phyloP scores from a whole-genome alignment of 2,329 filamentous ascomycete genomes.

The Ophiostoma sp. region DNA sequence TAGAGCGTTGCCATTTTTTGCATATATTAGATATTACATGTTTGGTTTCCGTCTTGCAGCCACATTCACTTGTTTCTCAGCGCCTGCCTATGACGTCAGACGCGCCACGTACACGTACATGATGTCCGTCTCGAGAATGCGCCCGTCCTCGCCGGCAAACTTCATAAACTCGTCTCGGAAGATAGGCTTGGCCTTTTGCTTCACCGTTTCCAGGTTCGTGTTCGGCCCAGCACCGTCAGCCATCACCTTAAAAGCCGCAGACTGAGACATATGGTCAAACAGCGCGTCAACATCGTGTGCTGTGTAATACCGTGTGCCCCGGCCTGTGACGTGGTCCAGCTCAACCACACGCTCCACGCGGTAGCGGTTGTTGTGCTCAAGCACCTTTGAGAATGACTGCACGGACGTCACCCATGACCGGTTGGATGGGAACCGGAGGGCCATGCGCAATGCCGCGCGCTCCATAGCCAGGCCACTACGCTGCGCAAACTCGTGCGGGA shows the following conservation, averaged over 20 bases:
- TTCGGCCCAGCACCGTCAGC: neutral
- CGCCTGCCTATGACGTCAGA: neutral
- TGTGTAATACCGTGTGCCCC: slow-evolving; percentile 32
- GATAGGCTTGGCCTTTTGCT: slow-evolving; percentile 31
- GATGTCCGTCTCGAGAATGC: slow-evolving; percentile 35
- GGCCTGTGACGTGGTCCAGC: slow-evolving; percentile 35
- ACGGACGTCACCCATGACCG: slow-evolving; percentile 35
- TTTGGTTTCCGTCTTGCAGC: neutral
- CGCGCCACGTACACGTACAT: slow-evolving; percentile 38
- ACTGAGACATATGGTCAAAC: slow-evolving; percentile 34
- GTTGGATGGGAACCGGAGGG: slow-evolving; percentile 35
- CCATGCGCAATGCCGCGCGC: slow-evolving; percentile 32
- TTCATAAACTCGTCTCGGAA: slow-evolving; percentile 38
- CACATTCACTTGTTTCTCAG: neutral
- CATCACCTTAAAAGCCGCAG: slow-evolving; percentile 24
- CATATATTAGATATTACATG: neutral
- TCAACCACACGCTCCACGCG: slow-evolving; percentile 33
- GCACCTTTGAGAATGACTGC: slow-evolving; percentile 35
- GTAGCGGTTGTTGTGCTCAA: slow-evolving; percentile 35
- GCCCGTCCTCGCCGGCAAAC: slow-evolving; percentile 35
- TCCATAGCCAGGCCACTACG: slow-evolving; percentile 35
- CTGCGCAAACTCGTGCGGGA: slow-evolving; percentile 38
- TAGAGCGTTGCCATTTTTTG: neutral
- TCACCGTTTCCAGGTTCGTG: slow-evolving; percentile 27
- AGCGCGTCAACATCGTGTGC: slow-evolving; percentile 36